Percentiles rank a stretch among this genome's conserved stretches.
These are phyloP conservation scores for Pterulicium gracile DNA, from an alignment of 1,284 basidiomycete species.

Conservation along the genomic window DNA sequence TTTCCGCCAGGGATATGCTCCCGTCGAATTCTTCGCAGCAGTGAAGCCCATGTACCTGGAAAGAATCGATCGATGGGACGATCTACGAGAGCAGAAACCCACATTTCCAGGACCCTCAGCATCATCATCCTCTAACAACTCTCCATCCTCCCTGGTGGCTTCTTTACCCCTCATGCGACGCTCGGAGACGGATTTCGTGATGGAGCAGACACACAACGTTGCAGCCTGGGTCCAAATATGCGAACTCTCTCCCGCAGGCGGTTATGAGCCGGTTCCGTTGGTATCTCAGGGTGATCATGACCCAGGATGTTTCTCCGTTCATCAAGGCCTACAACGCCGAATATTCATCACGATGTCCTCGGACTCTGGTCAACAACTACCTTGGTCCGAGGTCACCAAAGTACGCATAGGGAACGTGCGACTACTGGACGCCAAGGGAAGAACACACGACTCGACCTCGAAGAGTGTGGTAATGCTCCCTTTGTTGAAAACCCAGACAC, in stretches of 20 bases:
- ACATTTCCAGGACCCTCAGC: slow-evolving; percentile 25
- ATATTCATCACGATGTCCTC: slow-evolving; percentile 71
- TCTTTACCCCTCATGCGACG: slow-evolving; percentile 68
- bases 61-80: slow-evolving; percentile 85
- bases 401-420: slow-evolving; percentile 78
- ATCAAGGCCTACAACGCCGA: slow-evolving; percentile 89
- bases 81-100: slow-evolving; percentile 61
- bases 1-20: slow-evolving; percentile 66
- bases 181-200: slow-evolving; percentile 88
- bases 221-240: slow-evolving; percentile 79
- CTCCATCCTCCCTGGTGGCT: slow-evolving; percentile 24
- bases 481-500: slow-evolving; percentile 58
- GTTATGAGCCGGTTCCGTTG: slow-evolving; percentile 80
- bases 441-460: slow-evolving; percentile 64
- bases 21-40: slow-evolving; percentile 82
- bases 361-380: slow-evolving; percentile 82
- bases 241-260: slow-evolving; percentile 79
- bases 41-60: slow-evolving; percentile 76
- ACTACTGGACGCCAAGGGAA: slow-evolving; percentile 76
- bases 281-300: slow-evolving; percentile 70
- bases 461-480: slow-evolving; percentile 61
- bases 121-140: slow-evolving; percentile 9
- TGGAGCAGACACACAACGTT: slow-evolving; percentile 82
- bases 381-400: slow-evolving; percentile 74
- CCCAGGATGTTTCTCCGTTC: slow-evolving; percentile 80